Base-by-base conservation (phyloP, 768 basidiomycete species). In the Mycena olivaceomarginata region DNA sequence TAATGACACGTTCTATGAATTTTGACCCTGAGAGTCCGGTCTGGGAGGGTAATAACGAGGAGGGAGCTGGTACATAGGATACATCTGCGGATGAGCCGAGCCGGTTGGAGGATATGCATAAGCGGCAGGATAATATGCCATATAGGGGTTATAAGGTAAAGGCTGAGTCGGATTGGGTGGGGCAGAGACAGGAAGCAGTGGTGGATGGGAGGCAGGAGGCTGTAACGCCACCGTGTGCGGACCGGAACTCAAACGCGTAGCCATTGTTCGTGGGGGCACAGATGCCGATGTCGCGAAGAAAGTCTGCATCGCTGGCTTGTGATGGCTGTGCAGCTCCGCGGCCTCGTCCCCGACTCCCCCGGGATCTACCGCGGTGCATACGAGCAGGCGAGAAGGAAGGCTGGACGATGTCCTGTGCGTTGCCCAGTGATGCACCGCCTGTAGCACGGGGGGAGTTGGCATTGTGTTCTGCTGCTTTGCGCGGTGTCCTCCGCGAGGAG, bases 41-140 rank as follows among this genome's bases (percentile, higher is more conserved):
- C 9, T 41, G 4, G 68, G 68, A 7, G 68, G 53, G n/a, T 70
- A 59, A n/a, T 70, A 70, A 10, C 68, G 68, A 16, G 68, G 68
- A 45, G 68, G 68, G 16, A 70, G 45, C 5, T 10, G 5, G 56
- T 57, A 57, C 68, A 70, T 70, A 12, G 53, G 68, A 45, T 70
- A 70, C 48, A 56, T 67, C 31, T 20, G 20, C 2, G 48, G 31
- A 67, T 67, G 20, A n/a, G 2, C 8, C 12, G 37, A 53, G 51
- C 48, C 51, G 9, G 25, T 4, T 1, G 1, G 7, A 2, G 37
- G 67, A 16, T 43, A 70, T 16, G 18, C 9, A 56, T 70, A 59
- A 40, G 56, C 4, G 5, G 46, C 16, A 46, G 53, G 40, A 31
- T 70, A 70, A 59, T 70, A 70, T 31, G 53, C 39, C 12, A 25